A percentile compares a stretch with the other conserved stretches of the same genome.
phyloP scores from a whole-genome alignment of 306 rosid genomes.

The Begonia masoniana region DNA sequence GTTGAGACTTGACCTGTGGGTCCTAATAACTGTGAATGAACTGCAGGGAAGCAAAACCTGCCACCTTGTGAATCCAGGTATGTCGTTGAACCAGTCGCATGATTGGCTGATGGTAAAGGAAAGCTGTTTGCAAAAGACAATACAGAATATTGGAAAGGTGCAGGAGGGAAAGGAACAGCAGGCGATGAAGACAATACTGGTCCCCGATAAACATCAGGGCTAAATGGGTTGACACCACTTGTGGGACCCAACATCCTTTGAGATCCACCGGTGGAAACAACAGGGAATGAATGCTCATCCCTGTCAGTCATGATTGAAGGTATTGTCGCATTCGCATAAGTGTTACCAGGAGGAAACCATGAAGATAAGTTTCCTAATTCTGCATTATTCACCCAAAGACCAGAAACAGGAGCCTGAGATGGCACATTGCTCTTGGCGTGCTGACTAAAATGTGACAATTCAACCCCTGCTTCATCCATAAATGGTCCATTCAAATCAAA shows the following conservation, averaged over 20 bases:
- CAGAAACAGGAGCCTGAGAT: slow-evolving; percentile 34
- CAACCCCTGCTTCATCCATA: slow-evolving; percentile 33
- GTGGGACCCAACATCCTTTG: slow-evolving; percentile 44
- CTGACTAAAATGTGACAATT: slow-evolving; percentile 24
- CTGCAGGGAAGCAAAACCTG: slow-evolving; percentile 45
- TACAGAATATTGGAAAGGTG: slow-evolving; percentile 39
- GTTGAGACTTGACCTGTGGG: slow-evolving; percentile 44
- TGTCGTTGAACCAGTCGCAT: slow-evolving; percentile 34
- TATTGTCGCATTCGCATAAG: slow-evolving; percentile 47
- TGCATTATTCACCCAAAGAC: slow-evolving; percentile 32
- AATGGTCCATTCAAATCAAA: slow-evolving; percentile 76
- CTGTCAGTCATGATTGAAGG: slow-evolving; percentile 49
- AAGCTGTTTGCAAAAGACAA: slow-evolving; percentile 50
- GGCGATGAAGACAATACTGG: slow-evolving; percentile 54
- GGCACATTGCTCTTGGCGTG: slow-evolving; percentile 29
- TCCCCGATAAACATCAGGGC: slow-evolving; percentile 40
- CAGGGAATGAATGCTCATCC: slow-evolving; percentile 44
- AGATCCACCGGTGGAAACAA: slow-evolving; percentile 40
- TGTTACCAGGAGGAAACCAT: slow-evolving; percentile 53
- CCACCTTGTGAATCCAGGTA: slow-evolving; percentile 45
- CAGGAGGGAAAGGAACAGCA: slow-evolving; percentile 41
- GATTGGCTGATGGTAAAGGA: slow-evolving; percentile 39
- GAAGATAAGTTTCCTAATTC: slow-evolving; percentile 39
- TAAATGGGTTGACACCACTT: slow-evolving; percentile 33
- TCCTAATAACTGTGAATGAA: slow-evolving; percentile 46